phyloP scores from a whole-genome alignment of 768 basidiomycete genomes.

The Suillus clintonianus region DNA sequence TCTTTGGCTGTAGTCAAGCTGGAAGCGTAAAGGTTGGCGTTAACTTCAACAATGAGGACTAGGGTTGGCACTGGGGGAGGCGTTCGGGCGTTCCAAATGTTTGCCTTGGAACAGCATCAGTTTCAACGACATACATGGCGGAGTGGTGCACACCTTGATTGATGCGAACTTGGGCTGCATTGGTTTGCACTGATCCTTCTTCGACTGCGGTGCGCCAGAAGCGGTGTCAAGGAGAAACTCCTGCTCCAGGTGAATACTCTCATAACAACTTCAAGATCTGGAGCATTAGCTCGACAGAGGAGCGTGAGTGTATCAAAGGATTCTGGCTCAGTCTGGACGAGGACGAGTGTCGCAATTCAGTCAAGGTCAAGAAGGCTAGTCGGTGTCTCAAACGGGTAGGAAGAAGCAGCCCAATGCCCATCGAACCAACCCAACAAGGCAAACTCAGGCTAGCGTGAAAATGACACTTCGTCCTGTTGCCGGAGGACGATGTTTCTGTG shows the following conservation, averaged over 20 bases:
- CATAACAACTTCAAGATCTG: constrained; percentile 82
- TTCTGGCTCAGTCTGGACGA: constrained; percentile 96
- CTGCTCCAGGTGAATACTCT: constrained; percentile 25
- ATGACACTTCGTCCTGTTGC: too few species aligned
- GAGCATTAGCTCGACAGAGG: constrained; percentile 89
- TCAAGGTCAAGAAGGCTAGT: constrained; percentile 99
- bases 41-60: constrained; percentile 41
- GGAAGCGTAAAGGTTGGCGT: constrained; percentile 79
- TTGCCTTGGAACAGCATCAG: constrained; percentile 48
- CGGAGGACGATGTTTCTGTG: too few species aligned
- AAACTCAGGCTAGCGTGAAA: too few species aligned
- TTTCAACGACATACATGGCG: neutral
- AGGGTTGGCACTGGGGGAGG: constrained; percentile 47
- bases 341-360: constrained; percentile 86
- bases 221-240: constrained; percentile 70
- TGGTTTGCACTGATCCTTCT: too few species aligned
- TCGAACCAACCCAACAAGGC: too few species aligned
- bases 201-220: constrained; percentile 60
- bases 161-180: constrained; percentile 99
- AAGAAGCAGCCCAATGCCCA: too few species aligned
- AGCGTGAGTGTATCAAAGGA: constrained; percentile 95
- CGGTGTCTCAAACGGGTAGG: too few species aligned
- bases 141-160: constrained; percentile 62
- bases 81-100: constrained; percentile 70
- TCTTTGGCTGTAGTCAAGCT: constrained; percentile 49